These are phyloP conservation scores for Xerocomus spinulosus DNA, from an alignment of 768 basidiomycete species.

Conservation along the genomic window DNA sequence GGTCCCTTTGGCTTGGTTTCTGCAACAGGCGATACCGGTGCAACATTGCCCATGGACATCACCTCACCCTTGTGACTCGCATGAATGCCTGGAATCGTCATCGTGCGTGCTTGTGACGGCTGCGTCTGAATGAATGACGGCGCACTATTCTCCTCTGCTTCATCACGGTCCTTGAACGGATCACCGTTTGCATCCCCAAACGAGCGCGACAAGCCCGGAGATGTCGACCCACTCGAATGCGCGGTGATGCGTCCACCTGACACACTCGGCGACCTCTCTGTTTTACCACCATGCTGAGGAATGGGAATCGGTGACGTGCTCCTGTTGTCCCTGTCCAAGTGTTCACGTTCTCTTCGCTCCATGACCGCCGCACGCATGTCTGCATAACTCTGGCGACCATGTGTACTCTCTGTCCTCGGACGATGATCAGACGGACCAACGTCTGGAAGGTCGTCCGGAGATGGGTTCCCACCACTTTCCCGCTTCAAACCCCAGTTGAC, in stretches of 20 bases:
- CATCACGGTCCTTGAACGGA: slow-evolving; percentile 31
- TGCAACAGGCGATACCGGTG: slow-evolving; percentile 39
- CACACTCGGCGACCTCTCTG: slow-evolving; percentile 23
- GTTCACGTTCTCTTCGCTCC: slow-evolving; percentile 53
- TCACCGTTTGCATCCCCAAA: slow-evolving; percentile 22
- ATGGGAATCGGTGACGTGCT: slow-evolving; percentile 33
- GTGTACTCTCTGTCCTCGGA: slow-evolving; percentile 32
- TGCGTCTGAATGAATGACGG: slow-evolving; percentile 65
- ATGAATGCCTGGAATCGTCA: slow-evolving; percentile 87
- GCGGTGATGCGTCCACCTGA: slow-evolving; percentile 24
- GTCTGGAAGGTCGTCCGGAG: slow-evolving; percentile 42
- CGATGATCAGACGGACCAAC: slow-evolving; percentile 36
- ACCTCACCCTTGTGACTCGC: slow-evolving; percentile 80
- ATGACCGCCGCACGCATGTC: slow-evolving; percentile 75
- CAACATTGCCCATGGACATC: slow-evolving; percentile 78
- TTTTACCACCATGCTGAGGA: slow-evolving; percentile 24
- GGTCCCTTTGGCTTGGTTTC: slow-evolving; percentile 43
- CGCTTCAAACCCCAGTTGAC: slow-evolving; percentile 73
- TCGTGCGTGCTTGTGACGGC: slow-evolving; percentile 66
- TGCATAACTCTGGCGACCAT: slow-evolving; percentile 59
- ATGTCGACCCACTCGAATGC: slow-evolving; percentile 24
- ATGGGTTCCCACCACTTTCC: slow-evolving; percentile 34
- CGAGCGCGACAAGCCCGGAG: slow-evolving; percentile 33
- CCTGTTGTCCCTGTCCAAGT: slow-evolving; percentile 13
- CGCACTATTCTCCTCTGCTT: slow-evolving; percentile 23